Evolutionary conservation across 108 stramenopile genomes (phyloP).

Genomic region (Nannochloropsis granulata): DNA sequence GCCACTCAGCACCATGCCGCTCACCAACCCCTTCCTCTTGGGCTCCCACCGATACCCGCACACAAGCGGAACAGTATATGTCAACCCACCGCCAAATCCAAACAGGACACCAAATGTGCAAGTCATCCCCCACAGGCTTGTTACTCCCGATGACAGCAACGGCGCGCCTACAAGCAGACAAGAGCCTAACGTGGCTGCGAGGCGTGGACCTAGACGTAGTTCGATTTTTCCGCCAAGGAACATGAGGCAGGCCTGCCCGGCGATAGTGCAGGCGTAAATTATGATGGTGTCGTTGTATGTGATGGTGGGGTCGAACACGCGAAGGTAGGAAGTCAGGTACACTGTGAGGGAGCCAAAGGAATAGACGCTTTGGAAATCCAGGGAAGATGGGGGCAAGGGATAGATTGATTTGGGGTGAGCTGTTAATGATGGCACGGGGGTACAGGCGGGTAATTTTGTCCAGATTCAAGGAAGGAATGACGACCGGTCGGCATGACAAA

Average conservation of each 20-base stretch:
- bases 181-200: not conserved
- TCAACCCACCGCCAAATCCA: not conserved
- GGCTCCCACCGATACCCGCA: conserved; percentile 16
- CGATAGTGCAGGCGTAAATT: not conserved
- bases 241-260: not conserved
- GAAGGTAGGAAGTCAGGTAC: not conserved
- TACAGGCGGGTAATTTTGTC: too few relatives aligned
- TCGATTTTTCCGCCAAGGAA: not conserved
- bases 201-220: not conserved
- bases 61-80: conserved; percentile 15
- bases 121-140: not conserved
- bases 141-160: not conserved
- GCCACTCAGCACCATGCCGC: conserved; percentile 6
- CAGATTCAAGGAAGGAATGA: too few relatives aligned
- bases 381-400: too few relatives aligned
- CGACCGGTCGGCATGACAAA: too few relatives aligned
- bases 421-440: too few relatives aligned
- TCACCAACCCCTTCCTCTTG: conserved; percentile 6
- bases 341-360: not conserved
- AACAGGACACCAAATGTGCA: not conserved
- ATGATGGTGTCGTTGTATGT: not conserved
- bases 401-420: too few relatives aligned
- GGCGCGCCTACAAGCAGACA: not conserved
- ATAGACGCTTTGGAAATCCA: not conserved
- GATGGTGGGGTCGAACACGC: not conserved